These are phyloP conservation scores for Ogataea sp. DNA, from an alignment of 805 yeast genomes.

Conservation along the genomic window DNA sequence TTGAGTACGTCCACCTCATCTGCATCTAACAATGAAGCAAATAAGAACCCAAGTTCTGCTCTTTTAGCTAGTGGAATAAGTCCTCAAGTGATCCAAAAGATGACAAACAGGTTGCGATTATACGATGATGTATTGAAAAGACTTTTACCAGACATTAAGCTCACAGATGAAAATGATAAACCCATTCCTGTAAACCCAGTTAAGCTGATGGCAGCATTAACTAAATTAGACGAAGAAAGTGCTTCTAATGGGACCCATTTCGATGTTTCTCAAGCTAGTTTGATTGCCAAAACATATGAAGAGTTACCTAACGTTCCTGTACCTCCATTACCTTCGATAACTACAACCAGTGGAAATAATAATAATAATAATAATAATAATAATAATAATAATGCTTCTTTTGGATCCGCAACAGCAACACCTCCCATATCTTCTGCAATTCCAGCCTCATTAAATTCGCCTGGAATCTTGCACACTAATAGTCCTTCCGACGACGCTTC, in stretches of 20 bases:
- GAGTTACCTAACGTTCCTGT: slow-evolving; percentile 24
- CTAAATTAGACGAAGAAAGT: no score
- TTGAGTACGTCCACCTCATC: background rate
- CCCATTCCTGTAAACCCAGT: slow-evolving; percentile 25
- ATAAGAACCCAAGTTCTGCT: slow-evolving; percentile 1
- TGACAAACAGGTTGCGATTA: slow-evolving; percentile 21
- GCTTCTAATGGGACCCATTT: no score
- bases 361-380: no score
- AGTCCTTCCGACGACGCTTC: slow-evolving; percentile 18
- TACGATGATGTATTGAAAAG: slow-evolving; percentile 26
- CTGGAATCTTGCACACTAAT: background rate
- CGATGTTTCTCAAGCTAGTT: no score
- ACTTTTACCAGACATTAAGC: slow-evolving; percentile 23
- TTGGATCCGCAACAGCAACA: background rate
- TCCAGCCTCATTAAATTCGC: background rate
- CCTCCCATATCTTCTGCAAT: background rate
- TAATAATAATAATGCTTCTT: no score
- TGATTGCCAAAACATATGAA: slow-evolving; percentile 18
- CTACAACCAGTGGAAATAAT: no score
- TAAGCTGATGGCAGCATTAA: slow-evolving; percentile 22
- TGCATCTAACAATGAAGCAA: background rate
- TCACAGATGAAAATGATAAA: slow-evolving; percentile 22
- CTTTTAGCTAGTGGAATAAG: slow-evolving; percentile 2
- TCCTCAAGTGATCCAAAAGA: slow-evolving; percentile 21
- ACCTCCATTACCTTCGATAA: slow-evolving; percentile 9